Base-by-base conservation (phyloP, 805 yeast species). In the Blastobotrys attinorum region DNA sequence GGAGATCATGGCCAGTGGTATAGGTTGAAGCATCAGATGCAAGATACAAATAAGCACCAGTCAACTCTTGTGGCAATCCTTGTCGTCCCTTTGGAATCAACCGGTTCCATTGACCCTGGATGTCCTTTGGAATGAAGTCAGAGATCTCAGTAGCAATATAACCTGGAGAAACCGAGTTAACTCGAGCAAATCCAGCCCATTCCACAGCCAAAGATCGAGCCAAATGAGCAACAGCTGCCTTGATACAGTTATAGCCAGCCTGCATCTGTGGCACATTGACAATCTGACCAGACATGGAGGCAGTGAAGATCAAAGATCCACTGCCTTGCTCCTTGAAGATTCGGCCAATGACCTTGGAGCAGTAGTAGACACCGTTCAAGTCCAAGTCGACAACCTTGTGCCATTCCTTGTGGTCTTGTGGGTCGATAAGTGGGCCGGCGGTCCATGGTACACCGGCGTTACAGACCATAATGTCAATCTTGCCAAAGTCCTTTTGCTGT, bases 381-480 rank as follows among this genome's bases (percentile, higher is more conserved):
- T 88, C 92, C 44, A 83, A 76, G 58, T 78, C 75, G 58, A 86
- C 72, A 44, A 87, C 77, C 52, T 76, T 77, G 60, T 73, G 68
- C 89, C 94, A 88, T 55, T 77, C 79, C 43, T 66, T 64, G 51
- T 70, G 70, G 49, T 76, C 77, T 39, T 59, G 57, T 47, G 64
- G 66, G 44, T 73, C 75, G 45, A 75, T 60, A 48, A 77, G 60
- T 16, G 74, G 74, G 18, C 89, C 88, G 22, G 74, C 69, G 18
- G 77, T 72, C 94, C 94, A 86, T 13, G 87, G 79, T 39, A 85
- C 77, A 34, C 96, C 96, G 11, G 96, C 96, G 61, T 87, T 87
- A 55, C 94, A 94, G 38, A 87, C 92, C 56, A 84, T 81, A 22
- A 85, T 67, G 62, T 87, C 95, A 52, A 87, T 77, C 48, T 76